A percentile compares a stretch with the other conserved stretches of the same genome.
Conservation (phyloP, 345 rosid species). For the Gossypium stocksii region DNA sequence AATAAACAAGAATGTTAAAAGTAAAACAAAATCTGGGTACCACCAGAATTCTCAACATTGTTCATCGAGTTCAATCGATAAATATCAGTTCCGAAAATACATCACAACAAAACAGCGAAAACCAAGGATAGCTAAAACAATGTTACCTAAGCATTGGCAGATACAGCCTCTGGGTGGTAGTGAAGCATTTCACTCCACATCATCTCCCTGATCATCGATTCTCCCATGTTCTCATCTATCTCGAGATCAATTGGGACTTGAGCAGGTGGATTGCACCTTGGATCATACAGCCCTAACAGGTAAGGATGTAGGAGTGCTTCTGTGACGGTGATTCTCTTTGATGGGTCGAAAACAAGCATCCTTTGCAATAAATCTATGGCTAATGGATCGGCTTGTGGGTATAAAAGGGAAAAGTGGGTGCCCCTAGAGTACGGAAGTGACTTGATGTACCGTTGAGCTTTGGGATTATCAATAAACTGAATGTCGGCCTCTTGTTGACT, state of each 20-base stretch:
- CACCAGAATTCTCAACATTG: constrained; percentile 3
- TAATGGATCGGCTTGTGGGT: constrained; percentile 64
- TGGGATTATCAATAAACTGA: constrained; percentile 67
- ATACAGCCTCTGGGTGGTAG: constrained; percentile 59
- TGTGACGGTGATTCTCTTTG: constrained; percentile 61
- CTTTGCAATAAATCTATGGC: constrained; percentile 69
- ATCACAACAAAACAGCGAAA: constrained; percentile 9
- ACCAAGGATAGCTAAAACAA: neutral
- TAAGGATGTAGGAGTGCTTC: constrained; percentile 86
- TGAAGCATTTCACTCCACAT: constrained; percentile 77
- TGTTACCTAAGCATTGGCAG: constrained; percentile 24
- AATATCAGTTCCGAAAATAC: neutral
- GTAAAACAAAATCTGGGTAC: constrained; percentile 14
- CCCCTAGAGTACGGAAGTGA: constrained; percentile 65
- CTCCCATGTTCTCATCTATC: constrained; percentile 59
- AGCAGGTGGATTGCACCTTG: constrained; percentile 61
- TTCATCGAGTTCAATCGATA: constrained; percentile 9
- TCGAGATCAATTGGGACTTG: constrained; percentile 60
- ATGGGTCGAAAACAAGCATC: constrained; percentile 83
- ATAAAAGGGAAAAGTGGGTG: constrained; percentile 44
- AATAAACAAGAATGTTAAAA: constrained; percentile 2
- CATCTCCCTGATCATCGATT: constrained; percentile 57
- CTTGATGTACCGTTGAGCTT: constrained; percentile 59
- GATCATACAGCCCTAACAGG: constrained; percentile 62
- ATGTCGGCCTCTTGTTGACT: constrained; percentile 66